phyloP scores from a whole-genome alignment of 2,329 filamentous ascomycete species.

The Colletotrichum limetticola region DNA sequence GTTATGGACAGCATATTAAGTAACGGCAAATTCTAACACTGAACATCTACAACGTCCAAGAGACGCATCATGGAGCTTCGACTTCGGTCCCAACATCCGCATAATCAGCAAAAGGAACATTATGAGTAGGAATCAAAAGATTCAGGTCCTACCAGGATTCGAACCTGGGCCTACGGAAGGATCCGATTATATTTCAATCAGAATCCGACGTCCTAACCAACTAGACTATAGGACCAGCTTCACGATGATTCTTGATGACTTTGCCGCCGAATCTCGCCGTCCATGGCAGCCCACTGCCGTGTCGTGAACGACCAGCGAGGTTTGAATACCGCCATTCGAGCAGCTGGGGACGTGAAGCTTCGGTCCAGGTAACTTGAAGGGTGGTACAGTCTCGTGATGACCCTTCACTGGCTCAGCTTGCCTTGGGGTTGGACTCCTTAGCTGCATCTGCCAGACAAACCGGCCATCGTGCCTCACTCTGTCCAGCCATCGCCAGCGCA shows the following conservation, averaged over 20 bases:
- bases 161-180: conserved; percentile 33
- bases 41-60: background rate
- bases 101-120: background rate
- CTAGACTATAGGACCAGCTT: conserved; percentile 28
- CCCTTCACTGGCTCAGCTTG: background rate
- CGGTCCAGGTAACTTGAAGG: background rate
- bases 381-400: background rate
- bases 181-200: background rate
- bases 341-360: background rate
- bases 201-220: conserved; percentile 34
- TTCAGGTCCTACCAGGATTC: conserved; percentile 28
- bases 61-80: background rate
- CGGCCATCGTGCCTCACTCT: conserved; percentile 30
- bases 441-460: background rate
- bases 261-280: background rate
- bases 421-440: background rate
- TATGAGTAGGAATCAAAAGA: accelerated
- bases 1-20: too few species aligned
- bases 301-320: background rate
- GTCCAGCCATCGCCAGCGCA: conserved; percentile 57
- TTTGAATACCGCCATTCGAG: background rate
- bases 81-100: too few species aligned
- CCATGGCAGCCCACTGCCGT: background rate
- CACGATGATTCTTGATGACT: background rate
- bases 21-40: background rate